Percentiles rank a stretch among this genome's conserved stretches.
Evolutionary conservation across 2,329 filamentous ascomycete species (phyloP).

Genomic region (Dactylellina drechsleri): DNA sequence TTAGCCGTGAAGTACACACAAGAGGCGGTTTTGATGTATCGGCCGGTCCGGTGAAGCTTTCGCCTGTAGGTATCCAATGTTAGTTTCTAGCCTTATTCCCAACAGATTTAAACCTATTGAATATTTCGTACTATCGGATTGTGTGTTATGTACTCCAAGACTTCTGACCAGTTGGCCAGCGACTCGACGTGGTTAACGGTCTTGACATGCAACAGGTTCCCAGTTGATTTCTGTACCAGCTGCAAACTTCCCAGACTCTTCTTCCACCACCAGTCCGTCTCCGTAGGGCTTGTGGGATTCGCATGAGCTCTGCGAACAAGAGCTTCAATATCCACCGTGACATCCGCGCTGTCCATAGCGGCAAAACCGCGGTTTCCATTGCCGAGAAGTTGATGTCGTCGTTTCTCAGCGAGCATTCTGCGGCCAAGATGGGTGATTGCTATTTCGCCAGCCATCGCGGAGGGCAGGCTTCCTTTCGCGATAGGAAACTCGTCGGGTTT

Average conservation of each 20-base stretch:
- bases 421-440: constrained; percentile 39
- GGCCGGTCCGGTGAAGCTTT: constrained; percentile 1
- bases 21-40: constrained; percentile 45
- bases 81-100: not conserved
- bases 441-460: constrained; percentile 28
- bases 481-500: not conserved
- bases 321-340: constrained; percentile 39
- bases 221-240: constrained; percentile 21
- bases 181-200: constrained; percentile 31
- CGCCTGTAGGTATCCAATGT: constrained; percentile 2
- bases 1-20: constrained; percentile 17
- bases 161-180: constrained; percentile 31
- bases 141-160: constrained; percentile 37
- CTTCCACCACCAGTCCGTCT: constrained; percentile 55
- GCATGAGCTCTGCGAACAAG: constrained; percentile 19
- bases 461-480: not conserved
- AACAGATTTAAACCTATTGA: not conserved
- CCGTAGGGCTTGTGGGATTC: constrained; percentile 30
- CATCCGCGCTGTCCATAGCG: constrained; percentile 46
- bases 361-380: constrained; percentile 46
- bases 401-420: constrained; percentile 48
- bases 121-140: constrained; percentile 30
- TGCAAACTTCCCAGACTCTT: constrained; percentile 33
- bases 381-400: constrained; percentile 40
- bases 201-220: constrained; percentile 45